These are phyloP conservation scores for Kwoniella shivajii DNA, from an alignment of 1,284 basidiomycete species.

Conservation along the genomic window DNA sequence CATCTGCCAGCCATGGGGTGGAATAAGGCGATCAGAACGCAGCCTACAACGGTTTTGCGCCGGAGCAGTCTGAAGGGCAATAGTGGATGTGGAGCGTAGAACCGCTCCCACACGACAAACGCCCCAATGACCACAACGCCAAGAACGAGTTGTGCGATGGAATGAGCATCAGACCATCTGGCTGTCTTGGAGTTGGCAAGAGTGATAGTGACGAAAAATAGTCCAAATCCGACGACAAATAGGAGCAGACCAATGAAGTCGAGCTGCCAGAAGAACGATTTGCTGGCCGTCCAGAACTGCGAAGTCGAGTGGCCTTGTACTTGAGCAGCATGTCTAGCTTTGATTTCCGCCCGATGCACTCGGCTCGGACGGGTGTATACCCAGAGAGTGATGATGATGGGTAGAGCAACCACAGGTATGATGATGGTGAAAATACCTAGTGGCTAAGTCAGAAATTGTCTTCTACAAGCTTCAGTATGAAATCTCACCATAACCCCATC, in stretches of 20 bases:
- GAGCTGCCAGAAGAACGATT: conserved; percentile 45
- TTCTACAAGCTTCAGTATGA: neutral
- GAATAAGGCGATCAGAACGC: conserved; percentile 40
- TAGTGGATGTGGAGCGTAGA: conserved; percentile 44
- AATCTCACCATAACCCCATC: conserved; percentile 44
- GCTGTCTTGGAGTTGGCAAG: conserved; percentile 45
- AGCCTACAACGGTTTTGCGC: conserved; percentile 47
- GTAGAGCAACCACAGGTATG: conserved; percentile 36
- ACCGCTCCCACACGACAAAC: conserved; percentile 45
- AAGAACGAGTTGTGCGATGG: conserved; percentile 44
- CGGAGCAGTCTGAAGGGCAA: conserved; percentile 46
- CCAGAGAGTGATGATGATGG: conserved; percentile 43
- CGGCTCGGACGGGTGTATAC: conserved; percentile 19
- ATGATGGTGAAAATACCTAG: conserved; percentile 48
- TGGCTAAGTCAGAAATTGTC: neutral
- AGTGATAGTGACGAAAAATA: conserved; percentile 50
- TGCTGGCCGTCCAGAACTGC: conserved; percentile 11
- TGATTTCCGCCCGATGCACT: conserved; percentile 17
- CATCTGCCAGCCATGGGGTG: conserved; percentile 48
- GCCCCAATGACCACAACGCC: conserved; percentile 33
- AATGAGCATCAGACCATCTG: conserved; percentile 47
- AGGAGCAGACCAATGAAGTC: conserved; percentile 50
- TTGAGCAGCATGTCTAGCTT: conserved; percentile 1
- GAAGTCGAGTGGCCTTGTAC: neutral
- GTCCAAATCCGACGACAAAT: conserved; percentile 45